phyloP scores from a whole-genome alignment of 176 grass and related monocot genomes.

The Avena eriantha region DNA sequence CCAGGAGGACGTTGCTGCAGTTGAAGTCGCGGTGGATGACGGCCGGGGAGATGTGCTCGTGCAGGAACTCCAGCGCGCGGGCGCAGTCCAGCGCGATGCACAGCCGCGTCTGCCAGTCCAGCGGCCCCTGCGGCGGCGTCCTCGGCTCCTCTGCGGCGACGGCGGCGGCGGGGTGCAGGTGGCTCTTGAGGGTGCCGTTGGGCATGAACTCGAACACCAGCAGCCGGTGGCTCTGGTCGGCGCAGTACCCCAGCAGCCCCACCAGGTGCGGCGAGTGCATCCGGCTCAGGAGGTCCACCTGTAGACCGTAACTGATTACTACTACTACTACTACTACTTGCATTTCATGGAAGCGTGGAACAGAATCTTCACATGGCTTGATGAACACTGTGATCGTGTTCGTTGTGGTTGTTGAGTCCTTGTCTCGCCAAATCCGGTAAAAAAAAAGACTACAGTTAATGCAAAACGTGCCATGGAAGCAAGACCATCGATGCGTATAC shows the following conservation, averaged over 20 bases:
- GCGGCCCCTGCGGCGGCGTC: constrained; percentile 21
- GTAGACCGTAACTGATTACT: neutral
- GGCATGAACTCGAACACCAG: constrained; percentile 97
- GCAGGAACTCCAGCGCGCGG: constrained; percentile 88
- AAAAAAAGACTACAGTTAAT: neutral
- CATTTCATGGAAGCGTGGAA: neutral
- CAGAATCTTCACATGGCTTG: neutral
- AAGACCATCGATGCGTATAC: neutral
- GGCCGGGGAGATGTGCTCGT: constrained; percentile 77
- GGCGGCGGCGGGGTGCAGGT: constrained; percentile 57
- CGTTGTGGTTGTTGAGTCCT: neutral
- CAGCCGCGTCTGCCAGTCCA: constrained; percentile 83
- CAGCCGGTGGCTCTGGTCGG: constrained; percentile 88
- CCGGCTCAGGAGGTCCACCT: constrained; percentile 93
- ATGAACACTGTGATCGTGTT: neutral
- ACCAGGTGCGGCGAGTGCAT: constrained; percentile 82
- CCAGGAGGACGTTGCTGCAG: constrained; percentile 80
- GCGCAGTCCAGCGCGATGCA: constrained; percentile 92
- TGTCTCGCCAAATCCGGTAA: neutral
- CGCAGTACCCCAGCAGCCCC: constrained; percentile 89
- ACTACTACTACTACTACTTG: neutral
- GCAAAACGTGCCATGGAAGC: constrained; percentile 10
- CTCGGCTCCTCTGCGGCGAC: neutral
- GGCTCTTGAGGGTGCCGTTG: constrained; percentile 81
- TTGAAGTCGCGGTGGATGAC: constrained; percentile 99